phyloP scores from a whole-genome alignment of 2,329 filamentous ascomycete species.

The Paecilomyces variotii region DNA sequence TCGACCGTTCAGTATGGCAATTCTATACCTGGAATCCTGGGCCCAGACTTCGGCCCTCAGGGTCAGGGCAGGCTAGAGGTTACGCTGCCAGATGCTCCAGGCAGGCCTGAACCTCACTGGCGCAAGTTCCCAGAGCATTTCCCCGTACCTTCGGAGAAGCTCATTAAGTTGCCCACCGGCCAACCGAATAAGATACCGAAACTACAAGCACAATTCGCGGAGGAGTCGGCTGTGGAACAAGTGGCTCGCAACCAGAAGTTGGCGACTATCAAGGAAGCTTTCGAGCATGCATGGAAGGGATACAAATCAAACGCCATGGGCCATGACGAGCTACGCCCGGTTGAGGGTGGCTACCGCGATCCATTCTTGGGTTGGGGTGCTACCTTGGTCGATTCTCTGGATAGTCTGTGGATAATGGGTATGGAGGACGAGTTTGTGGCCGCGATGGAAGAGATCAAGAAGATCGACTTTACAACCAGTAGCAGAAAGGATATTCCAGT shows the following conservation, averaged over 20 bases:
- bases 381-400: constrained; percentile 72
- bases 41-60: constrained; percentile 17
- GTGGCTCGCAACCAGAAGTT: constrained; percentile 58
- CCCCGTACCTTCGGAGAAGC: constrained; percentile 60
- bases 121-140: constrained; percentile 65
- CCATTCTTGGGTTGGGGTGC: constrained; percentile 91
- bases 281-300: constrained; percentile 70
- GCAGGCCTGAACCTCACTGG: constrained; percentile 55
- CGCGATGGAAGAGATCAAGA: constrained; percentile 58
- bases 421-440: constrained; percentile 71
- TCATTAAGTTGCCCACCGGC: constrained; percentile 69
- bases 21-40: background rate
- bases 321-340: constrained; percentile 76
- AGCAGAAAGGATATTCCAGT: constrained; percentile 65
- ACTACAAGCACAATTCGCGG: constrained; percentile 64
- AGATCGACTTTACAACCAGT: constrained; percentile 77
- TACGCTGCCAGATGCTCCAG: constrained; percentile 12
- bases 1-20: constrained; percentile 1
- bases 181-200: constrained; percentile 61
- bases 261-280: constrained; percentile 61
- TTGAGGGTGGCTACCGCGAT: constrained; percentile 60
- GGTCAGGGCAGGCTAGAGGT: constrained; percentile 28
- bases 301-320: constrained; percentile 75
- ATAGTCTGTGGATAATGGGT: constrained; percentile 83
- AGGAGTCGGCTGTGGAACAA: constrained; percentile 54